phyloP scores from a whole-genome alignment of 495 filamentous ascomycete species.

The Haplographium delicatum region DNA sequence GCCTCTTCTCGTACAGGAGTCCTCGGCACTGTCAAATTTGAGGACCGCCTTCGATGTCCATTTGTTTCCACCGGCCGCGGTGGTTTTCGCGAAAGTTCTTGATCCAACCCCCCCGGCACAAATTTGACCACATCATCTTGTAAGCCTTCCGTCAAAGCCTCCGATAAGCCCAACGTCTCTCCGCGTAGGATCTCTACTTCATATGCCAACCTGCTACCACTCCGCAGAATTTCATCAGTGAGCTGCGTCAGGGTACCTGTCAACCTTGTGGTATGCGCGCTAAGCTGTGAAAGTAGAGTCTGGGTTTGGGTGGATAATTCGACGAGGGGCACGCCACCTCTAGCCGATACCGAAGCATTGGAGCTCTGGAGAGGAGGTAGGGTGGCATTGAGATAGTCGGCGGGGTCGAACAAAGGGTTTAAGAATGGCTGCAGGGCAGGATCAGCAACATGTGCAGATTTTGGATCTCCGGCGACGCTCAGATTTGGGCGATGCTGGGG shows the following conservation, averaged over 20 bases:
- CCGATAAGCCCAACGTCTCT: constrained; percentile 71
- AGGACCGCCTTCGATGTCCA: constrained; percentile 15
- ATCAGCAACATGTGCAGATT: constrained; percentile 54
- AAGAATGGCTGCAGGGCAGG: constrained; percentile 63
- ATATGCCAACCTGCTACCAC: constrained; percentile 81
- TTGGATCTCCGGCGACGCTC: constrained; percentile 28
- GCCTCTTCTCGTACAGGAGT: constrained; percentile 19
- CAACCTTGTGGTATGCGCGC: constrained; percentile 77
- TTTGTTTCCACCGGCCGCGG: constrained; percentile 5
- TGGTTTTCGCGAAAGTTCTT: constrained; percentile 13
- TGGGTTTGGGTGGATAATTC: constrained; percentile 80
- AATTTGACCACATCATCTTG: constrained; percentile 66
- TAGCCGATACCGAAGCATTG: constrained; percentile 29
- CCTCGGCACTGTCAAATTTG: constrained; percentile 18
- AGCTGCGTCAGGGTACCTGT: constrained; percentile 80
- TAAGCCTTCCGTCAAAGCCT: constrained; percentile 67
- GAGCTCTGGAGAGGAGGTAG: constrained; percentile 58
- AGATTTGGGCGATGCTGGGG: constrained; percentile 5
- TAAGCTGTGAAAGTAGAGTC: constrained; percentile 76
- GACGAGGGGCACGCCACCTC: constrained; percentile 57
- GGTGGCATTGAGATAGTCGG: constrained; percentile 72
- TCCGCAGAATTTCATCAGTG: constrained; percentile 90
- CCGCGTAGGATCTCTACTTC: constrained; percentile 91
- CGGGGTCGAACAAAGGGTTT: constrained; percentile 68
- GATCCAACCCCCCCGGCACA: constrained; percentile 46